phyloP scores from a whole-genome alignment of 2,329 filamentous ascomycete species.

The Juglanconis sp. region DNA sequence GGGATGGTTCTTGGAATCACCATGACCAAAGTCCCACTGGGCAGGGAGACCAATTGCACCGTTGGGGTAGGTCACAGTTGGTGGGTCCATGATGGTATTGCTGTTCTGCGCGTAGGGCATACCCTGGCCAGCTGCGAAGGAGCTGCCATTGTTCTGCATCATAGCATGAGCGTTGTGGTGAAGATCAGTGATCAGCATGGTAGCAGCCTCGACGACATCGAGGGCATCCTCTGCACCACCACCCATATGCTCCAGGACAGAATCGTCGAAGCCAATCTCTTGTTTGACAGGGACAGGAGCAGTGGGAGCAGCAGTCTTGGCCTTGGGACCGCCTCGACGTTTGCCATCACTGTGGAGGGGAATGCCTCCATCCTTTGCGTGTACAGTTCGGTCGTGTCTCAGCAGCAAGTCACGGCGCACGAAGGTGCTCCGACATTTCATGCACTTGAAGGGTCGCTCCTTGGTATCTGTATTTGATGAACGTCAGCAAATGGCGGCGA shows the following conservation, averaged over 20 bases:
- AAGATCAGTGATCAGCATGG: conserved; percentile 97
- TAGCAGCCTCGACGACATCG: conserved; percentile 85
- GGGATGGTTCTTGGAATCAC: conserved; percentile 73
- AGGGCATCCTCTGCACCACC: conserved; percentile 86
- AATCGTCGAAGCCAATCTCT: conserved; percentile 76
- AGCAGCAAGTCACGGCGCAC: conserved; percentile 94
- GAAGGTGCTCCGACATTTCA: conserved; percentile 97
- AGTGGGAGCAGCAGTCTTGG: conserved; percentile 59
- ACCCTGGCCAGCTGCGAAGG: conserved; percentile 55
- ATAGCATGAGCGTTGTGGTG: conserved; percentile 86
- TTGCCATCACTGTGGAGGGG: conserved; percentile 94
- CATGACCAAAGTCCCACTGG: conserved; percentile 87
- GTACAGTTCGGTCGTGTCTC: conserved; percentile 95
- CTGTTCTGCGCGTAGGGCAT: conserved; percentile 72
- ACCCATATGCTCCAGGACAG: conserved; percentile 88
- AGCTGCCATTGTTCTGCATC: conserved; percentile 56
- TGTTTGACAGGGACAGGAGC: conserved; percentile 40
- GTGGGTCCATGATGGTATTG: conserved; percentile 69
- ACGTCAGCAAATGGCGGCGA: conserved; percentile 3
- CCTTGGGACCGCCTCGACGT: conserved; percentile 71
- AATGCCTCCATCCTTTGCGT: conserved; percentile 94
- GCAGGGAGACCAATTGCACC: conserved; percentile 72
- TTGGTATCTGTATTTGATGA: conserved; percentile 72
- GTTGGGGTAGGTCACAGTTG: conserved; percentile 69
- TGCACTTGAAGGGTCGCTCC: conserved; percentile 96